phyloP scores from a whole-genome alignment of 129 eudicot genomes.

The Flaveria sonorensis region DNA sequence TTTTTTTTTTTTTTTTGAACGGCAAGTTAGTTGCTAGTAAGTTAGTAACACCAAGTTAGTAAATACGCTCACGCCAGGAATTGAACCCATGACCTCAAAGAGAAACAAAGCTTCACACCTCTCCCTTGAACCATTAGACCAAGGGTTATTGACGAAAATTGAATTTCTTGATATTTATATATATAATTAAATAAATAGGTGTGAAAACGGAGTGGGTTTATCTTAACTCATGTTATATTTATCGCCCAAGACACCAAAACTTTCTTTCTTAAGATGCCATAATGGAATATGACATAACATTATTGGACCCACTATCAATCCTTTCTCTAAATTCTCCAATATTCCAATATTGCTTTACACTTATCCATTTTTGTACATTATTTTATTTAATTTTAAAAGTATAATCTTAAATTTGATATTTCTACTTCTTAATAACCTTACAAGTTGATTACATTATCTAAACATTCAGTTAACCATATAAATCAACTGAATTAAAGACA shows the following conservation, averaged over 20 bases:
- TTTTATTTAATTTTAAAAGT: neutral
- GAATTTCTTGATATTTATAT: too few species aligned
- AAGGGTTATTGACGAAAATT: too few species aligned
- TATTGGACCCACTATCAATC: conserved; percentile 22
- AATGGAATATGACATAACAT: conserved; percentile 32
- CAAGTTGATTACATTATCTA: neutral
- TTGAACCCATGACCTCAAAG: too few species aligned
- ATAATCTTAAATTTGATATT: neutral
- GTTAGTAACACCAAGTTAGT: too few species aligned
- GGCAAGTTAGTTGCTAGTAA: too few species aligned
- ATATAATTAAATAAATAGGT: neutral
- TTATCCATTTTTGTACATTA: neutral
- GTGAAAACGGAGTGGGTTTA: conserved; percentile 10
- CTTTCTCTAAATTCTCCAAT: conserved; percentile 29
- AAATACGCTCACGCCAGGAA: too few species aligned
- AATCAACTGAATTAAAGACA: neutral
- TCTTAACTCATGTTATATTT: conserved; percentile 25
- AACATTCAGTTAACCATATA: neutral
- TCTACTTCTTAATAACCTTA: neutral
- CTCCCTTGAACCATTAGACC: too few species aligned
- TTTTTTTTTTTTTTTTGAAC: too few species aligned
- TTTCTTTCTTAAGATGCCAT: conserved; percentile 27
- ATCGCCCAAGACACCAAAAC: conserved; percentile 17
- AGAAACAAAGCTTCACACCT: too few species aligned
- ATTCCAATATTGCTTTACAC: conserved; percentile 9